phyloP scores from a whole-genome alignment of 2,329 filamentous ascomycete species.

The Karstenula rhodostoma region DNA sequence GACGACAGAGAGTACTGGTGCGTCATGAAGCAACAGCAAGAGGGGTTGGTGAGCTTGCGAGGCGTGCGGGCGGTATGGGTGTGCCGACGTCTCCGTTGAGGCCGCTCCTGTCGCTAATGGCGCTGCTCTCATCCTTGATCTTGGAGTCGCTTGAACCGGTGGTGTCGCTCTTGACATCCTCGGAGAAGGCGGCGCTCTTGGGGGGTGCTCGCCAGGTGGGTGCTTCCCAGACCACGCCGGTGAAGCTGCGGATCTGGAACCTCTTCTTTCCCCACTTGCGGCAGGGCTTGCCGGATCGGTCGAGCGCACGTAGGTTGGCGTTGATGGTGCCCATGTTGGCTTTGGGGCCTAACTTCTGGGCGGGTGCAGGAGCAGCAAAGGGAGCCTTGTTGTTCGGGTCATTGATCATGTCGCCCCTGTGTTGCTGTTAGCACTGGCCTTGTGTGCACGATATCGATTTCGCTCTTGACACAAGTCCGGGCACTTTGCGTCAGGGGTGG shows the following conservation, averaged over 20 bases:
- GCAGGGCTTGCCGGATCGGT: conserved; percentile 89
- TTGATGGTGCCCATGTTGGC: conserved; percentile 98
- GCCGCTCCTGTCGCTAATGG: conserved; percentile 68
- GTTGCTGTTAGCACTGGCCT: conserved; percentile 32
- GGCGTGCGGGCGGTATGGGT: conserved; percentile 53
- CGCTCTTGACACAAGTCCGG: not conserved
- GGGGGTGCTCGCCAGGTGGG: conserved; percentile 84
- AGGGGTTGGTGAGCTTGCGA: conserved; percentile 62
- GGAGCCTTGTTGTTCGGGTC: conserved; percentile 50
- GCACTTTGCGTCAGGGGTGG: not conserved
- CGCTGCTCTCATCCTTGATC: conserved; percentile 65
- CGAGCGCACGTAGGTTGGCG: conserved; percentile 90
- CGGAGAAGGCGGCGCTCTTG: conserved; percentile 62
- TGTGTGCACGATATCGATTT: not conserved
- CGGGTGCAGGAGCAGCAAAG: conserved; percentile 54
- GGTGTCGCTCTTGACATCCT: conserved; percentile 66
- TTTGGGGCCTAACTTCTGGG: conserved; percentile 91
- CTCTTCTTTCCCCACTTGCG: conserved; percentile 87
- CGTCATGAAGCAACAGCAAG: conserved; percentile 32
- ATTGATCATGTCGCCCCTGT: conserved; percentile 61
- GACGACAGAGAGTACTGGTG: not conserved
- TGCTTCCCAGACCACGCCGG: conserved; percentile 82
- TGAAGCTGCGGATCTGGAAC: conserved; percentile 90
- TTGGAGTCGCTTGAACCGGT: conserved; percentile 65
- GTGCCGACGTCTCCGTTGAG: conserved; percentile 55